phyloP scores from a whole-genome alignment of 768 basidiomycete genomes.

The Exidia glandulosa region DNA sequence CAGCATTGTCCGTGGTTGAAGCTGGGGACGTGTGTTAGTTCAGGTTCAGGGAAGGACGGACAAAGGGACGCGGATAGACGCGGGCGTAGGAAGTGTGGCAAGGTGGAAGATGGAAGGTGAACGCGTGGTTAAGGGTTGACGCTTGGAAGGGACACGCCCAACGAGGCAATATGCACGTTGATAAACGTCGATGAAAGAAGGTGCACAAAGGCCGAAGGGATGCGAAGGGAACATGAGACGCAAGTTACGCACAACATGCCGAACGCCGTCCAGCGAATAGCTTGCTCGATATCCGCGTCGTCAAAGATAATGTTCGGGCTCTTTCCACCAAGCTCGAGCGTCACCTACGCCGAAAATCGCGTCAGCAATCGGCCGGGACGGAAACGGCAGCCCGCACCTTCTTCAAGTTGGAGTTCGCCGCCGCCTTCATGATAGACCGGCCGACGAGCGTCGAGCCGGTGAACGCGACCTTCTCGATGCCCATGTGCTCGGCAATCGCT shows the following conservation, averaged over 20 bases:
- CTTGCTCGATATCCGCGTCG: constrained; percentile 83
- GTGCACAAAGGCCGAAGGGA: too few relatives aligned
- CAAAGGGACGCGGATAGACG: too few relatives aligned
- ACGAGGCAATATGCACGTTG: too few relatives aligned
- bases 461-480: constrained; percentile 91
- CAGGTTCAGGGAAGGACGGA: constrained; percentile 15
- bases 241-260: background rate
- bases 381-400: constrained; percentile 39
- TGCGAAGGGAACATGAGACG: too few relatives aligned
- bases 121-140: too few relatives aligned
- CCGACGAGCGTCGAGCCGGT: constrained; percentile 89
- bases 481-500: constrained; percentile 68
- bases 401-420: constrained; percentile 88
- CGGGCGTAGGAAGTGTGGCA: too few relatives aligned
- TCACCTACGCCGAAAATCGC: constrained; percentile 49
- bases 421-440: constrained; percentile 82
- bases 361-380: background rate
- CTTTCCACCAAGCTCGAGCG: constrained; percentile 91
- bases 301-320: constrained; percentile 84
- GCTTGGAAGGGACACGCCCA: too few relatives aligned
- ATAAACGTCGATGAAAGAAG: too few relatives aligned
- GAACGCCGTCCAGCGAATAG: constrained; percentile 20
- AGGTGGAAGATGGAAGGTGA: too few relatives aligned
- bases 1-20: constrained; percentile 65
- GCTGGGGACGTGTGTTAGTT: background rate